Base-by-base conservation (phyloP, 2,329 filamentous ascomycete species). In the Paraphoma sp. region DNA sequence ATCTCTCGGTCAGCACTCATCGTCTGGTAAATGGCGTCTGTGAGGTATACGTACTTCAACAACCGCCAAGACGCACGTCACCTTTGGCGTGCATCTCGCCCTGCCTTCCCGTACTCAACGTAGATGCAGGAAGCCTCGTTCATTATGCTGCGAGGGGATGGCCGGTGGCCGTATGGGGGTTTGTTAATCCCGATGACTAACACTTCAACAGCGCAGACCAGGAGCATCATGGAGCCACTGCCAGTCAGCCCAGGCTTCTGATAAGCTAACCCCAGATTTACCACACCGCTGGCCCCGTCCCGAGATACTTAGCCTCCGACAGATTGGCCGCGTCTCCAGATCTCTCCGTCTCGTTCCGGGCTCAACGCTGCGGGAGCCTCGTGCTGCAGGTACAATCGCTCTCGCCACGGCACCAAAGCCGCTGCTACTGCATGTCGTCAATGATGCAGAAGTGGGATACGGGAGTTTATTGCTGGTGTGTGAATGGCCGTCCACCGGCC, bases 321-420 rank as follows among this genome's bases (percentile, higher is more conserved):
- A 51, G 56, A 56, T 58, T 63, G 62, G 65, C 60, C 56, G 54
- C 62, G 48, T 33, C 54, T 56, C 48, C 46, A 45, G 53, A 38
- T 49, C 52, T 33, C 56, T 57, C 62, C 60, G 62, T 63, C 42
- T 61, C 56, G 57, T 61, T 54, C 64, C 63, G 66, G 58, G 51
- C 51, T 55, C 42, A 44, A 51, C 54, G 49, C 54, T 51, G 45
- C 62, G 60, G 60, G 59, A 59, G 65, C 63, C 60, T 57, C 58
- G 45, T 65, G 46, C 67, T 75, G 72, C 72, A 75, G 71, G 71
- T 70, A 73, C 71, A 67, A 56, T 52, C 62, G 63, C 59, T 52
- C 46, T 62, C 33, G 57, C 61, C 59, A 63, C 61, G 60, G 53
- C 59, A 60, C 64, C 64, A 61, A 51, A 54, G 18, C 47, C 45